phyloP scores from a whole-genome alignment of 345 rosid species.

The Bruguiera parviflora region DNA sequence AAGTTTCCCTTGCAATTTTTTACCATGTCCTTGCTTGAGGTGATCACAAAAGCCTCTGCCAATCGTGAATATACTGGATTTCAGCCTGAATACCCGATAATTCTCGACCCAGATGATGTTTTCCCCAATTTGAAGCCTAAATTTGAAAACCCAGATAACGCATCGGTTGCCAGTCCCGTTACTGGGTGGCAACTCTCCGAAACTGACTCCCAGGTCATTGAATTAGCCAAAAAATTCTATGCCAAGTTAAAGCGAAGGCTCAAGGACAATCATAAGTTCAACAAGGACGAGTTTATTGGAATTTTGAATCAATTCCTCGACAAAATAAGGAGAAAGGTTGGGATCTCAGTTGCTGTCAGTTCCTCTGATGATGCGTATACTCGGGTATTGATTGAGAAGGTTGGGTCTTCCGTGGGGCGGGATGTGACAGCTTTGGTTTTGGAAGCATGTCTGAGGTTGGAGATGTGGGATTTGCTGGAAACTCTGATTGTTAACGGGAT shows the following conservation, averaged over 20 bases:
- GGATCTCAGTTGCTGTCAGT: constrained; percentile 29
- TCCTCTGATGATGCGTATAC: constrained; percentile 23
- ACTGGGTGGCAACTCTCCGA: constrained; percentile 56
- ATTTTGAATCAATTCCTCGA: constrained; percentile 56
- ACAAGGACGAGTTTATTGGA: constrained; percentile 38
- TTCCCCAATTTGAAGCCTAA: constrained; percentile 60
- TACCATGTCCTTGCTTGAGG: constrained; percentile 64
- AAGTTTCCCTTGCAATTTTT: constrained; percentile 9
- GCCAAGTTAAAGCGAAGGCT: constrained; percentile 55
- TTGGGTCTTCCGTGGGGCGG: constrained; percentile 51
- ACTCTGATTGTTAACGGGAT: constrained; percentile 44
- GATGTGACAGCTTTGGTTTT: constrained; percentile 57
- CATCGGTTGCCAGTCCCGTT: constrained; percentile 51
- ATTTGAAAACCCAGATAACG: constrained; percentile 38
- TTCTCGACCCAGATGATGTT: constrained; percentile 49
- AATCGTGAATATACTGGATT: constrained; percentile 26
- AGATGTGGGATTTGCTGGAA: constrained; percentile 69
- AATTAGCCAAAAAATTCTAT: constrained; percentile 41
- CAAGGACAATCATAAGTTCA: constrained; percentile 50
- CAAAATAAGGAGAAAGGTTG: constrained; percentile 39
- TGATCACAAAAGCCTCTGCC: constrained; percentile 49
- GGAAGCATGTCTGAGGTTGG: constrained; percentile 59
- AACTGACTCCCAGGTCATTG: constrained; percentile 48
- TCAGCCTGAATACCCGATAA: constrained; percentile 49
- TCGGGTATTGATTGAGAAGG: constrained; percentile 42